Base-by-base conservation (phyloP, 441 rosid species). In the Francoa sonchifolia region DNA sequence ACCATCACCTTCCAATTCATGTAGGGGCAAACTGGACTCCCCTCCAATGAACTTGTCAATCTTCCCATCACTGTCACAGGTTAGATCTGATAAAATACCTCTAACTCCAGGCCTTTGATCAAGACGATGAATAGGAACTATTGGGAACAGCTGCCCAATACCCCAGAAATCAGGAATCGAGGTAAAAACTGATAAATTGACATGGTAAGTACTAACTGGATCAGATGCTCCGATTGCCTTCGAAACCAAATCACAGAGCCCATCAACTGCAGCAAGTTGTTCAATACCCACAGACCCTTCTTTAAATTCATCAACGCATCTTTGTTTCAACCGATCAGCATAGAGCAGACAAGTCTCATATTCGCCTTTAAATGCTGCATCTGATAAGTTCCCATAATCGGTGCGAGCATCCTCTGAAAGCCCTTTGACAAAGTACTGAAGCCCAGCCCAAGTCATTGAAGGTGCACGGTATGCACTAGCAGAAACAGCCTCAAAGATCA, bases 81-180 rank as follows among this genome's bases (percentile, higher is more conserved):
- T 90, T 28, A 90, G 62, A 55, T 90, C 99, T 1, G 95, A 90
- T 15, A 90, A 61, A 59, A 83, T 23, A 33, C 94, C 99, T 49
- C 69, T 74, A 47, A 66, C 66, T 3, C 52, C 61, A 2, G 99
- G 99, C 73, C 76, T 70, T 50, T 86, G 68, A 19, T 74, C 95
- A 4, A 82, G 71, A 19, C 77, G 64, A 52, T 90, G 99, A 31
- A 90, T 90, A 0, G 99, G 99, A 30, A 86, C 73, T 1, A 90
- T 76, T 5, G 99, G 99, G 42, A 90, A 90, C 50, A 79, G 44
- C 76, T 90, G 99, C 11, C 78, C 87, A 42, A 90, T 90, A 3
- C 90, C 89, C 99, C 99, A 90, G 57, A 76, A 79, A 73, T 90
- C 99, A 19, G 99, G 99, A 62, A 90, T 86, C 2, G 99, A 90